Conservation (phyloP, 163 green algal species). For the Chloromonas sp. region DNA sequence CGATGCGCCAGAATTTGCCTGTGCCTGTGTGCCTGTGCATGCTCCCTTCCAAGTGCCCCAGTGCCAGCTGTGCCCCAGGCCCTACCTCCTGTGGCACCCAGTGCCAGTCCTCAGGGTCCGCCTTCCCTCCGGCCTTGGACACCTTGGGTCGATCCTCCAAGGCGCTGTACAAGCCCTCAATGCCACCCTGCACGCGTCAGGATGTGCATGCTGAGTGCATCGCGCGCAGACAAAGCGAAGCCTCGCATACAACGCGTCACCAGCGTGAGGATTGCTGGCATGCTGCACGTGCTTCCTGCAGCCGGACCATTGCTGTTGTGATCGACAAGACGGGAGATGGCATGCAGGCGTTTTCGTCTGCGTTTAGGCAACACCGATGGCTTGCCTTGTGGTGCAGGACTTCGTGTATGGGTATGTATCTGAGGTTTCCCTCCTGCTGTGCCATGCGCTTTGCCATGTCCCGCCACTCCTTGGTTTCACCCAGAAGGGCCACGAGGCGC, state of each 20-base stretch:
- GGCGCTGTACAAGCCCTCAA: neutral
- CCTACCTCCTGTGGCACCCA: neutral
- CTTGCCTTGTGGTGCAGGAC: neutral
- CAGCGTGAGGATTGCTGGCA: too few species aligned
- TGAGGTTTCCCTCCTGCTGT: neutral
- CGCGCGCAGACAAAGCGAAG: too few species aligned
- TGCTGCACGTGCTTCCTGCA: too few species aligned
- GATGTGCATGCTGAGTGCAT: too few species aligned
- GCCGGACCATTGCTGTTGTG: too few species aligned
- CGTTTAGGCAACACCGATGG: too few species aligned
- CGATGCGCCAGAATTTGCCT: too few species aligned
- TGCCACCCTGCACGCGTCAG: neutral
- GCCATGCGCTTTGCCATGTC: neutral
- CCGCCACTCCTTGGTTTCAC: neutral
- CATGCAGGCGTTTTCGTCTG: too few species aligned
- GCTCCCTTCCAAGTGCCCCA: neutral
- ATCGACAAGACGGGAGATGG: too few species aligned
- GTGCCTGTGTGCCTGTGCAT: too few species aligned
- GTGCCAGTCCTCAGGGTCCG: neutral
- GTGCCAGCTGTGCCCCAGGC: neutral
- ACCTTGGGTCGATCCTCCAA: neutral
- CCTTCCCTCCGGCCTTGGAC: too few species aligned
- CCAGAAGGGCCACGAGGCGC: neutral
- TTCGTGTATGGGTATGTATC: neutral
- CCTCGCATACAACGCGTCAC: too few species aligned